Evolutionary conservation across 2,329 filamentous ascomycete species (phyloP).

Genomic region (Colletotrichum tabaci): DNA sequence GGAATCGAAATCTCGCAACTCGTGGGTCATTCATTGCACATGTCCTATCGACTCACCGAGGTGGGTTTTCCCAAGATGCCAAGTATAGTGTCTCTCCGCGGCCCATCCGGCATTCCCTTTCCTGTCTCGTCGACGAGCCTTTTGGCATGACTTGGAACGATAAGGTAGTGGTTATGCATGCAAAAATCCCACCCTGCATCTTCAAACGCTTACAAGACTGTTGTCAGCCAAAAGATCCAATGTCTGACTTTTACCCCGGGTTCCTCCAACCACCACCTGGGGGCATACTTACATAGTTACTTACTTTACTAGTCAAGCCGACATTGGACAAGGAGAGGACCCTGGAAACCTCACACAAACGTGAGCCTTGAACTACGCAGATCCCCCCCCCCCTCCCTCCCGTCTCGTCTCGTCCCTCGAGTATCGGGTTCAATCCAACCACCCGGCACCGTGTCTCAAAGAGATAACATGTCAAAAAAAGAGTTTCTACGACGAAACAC

Average conservation of each 20-base stretch:
- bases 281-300: no score
- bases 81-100: background rate
- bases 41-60: slow-evolving; percentile 6
- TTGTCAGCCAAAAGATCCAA: no score
- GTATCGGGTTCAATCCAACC: background rate
- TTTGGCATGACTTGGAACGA: background rate
- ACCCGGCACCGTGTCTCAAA: slow-evolving; percentile 8
- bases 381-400: background rate
- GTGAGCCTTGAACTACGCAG: background rate
- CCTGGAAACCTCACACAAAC: background rate
- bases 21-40: background rate
- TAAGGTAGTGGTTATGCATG: background rate
- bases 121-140: background rate
- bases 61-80: slow-evolving; percentile 15
- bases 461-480: background rate
- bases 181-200: background rate
- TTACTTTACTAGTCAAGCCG: background rate
- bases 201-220: no score
- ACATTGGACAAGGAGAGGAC: slow-evolving; percentile 20
- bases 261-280: background rate
- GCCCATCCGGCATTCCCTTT: background rate
- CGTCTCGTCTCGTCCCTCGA: no score
- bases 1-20: background rate
- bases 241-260: background rate
- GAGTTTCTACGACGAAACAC: slow-evolving; percentile 32